A percentile compares a stretch with the other conserved stretches of the same genome.
These are phyloP conservation scores for Phytophthora fragariaefolia DNA, from an alignment of 352 stramenopile species.

Conservation along the genomic window DNA sequence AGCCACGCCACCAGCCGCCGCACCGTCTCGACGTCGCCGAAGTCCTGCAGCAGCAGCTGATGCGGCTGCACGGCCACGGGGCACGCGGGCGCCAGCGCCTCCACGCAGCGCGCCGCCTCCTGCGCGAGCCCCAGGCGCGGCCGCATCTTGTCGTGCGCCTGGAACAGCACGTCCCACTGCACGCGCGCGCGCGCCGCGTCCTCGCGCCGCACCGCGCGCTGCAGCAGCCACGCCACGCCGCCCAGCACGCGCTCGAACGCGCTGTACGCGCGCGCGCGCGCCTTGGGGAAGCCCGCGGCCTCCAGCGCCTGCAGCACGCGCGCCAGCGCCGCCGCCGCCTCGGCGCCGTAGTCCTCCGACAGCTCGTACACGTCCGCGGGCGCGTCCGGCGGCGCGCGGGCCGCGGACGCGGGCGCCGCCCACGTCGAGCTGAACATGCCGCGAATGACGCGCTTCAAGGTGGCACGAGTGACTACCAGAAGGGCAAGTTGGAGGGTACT, in stretches of 20 bases:
- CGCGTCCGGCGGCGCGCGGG: slow-evolving; percentile 2
- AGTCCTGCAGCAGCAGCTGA: slow-evolving; percentile 81
- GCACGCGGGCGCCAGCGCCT: slow-evolving; percentile 41
- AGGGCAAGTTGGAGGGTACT: too few relatives aligned
- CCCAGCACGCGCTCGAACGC: slow-evolving; percentile 73
- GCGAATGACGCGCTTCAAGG: too few relatives aligned
- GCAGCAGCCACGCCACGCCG: slow-evolving; percentile 65
- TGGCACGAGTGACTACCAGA: too few relatives aligned
- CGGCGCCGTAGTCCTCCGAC: slow-evolving; percentile 39
- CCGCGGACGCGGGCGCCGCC: slow-evolving; percentile 12
- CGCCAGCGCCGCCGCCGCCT: slow-evolving; percentile 43
- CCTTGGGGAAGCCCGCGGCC: slow-evolving; percentile 53
- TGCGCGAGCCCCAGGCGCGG: slow-evolving; percentile 72
- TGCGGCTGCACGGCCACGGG: slow-evolving; percentile 63
- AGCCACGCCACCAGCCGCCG: slow-evolving; percentile 60
- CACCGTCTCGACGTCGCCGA: slow-evolving; percentile 70
- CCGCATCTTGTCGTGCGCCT: slow-evolving; percentile 71
- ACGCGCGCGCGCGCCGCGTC: slow-evolving; percentile 48
- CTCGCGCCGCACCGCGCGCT: slow-evolving; percentile 63
- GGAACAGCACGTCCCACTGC: slow-evolving; percentile 72
- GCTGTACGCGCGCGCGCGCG: slow-evolving; percentile 45
- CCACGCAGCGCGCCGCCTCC: slow-evolving; percentile 56
- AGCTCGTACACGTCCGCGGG: slow-evolving; percentile 41
- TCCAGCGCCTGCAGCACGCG: slow-evolving; percentile 43
- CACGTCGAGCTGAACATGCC: slow-evolving; percentile 38